A percentile compares a stretch with the other conserved stretches of the same genome.
phyloP scores from a whole-genome alignment of 495 filamentous ascomycete species.

The Chaetomium cochliodes region DNA sequence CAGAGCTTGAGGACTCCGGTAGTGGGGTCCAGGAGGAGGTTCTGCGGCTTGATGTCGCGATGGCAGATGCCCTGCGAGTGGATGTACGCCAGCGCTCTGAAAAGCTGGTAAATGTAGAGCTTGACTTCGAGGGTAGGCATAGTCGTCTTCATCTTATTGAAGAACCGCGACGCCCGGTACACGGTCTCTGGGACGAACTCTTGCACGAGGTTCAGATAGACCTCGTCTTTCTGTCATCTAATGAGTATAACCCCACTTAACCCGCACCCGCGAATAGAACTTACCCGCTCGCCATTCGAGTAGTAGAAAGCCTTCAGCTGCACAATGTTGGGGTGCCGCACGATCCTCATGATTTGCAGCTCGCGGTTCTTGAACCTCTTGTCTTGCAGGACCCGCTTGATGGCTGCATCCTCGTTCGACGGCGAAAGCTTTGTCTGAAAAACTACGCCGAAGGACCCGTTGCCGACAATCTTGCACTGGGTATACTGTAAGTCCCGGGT shows the following conservation, averaged over 20 bases:
- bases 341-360: conserved; percentile 98
- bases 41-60: conserved; percentile 98
- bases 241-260: conserved; percentile 23
- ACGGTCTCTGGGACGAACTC: conserved; percentile 99
- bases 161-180: conserved; percentile 96
- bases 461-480: conserved; percentile 99
- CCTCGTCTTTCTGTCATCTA: conserved; percentile 84
- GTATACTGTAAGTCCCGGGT: conserved; percentile 96
- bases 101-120: conserved; percentile 99
- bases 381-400: conserved; percentile 97
- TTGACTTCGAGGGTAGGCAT: conserved; percentile 99
- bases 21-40: conserved; percentile 85
- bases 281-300: conserved; percentile 95
- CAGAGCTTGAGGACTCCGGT: conserved; percentile 95
- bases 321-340: conserved; percentile 97
- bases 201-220: conserved; percentile 96
- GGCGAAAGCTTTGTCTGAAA: conserved; percentile 98
- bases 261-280: conserved; percentile 28
- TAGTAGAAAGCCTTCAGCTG: conserved; percentile 99
- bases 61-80: conserved; percentile 99
- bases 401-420: conserved; percentile 94
- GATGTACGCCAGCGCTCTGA: conserved; percentile 96
- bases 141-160: conserved; percentile 99
- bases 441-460: conserved; percentile 97
- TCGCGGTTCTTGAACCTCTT: conserved; percentile 99